phyloP scores from a whole-genome alignment of 2,329 filamentous ascomycete species.

The Sporothrix humicola region DNA sequence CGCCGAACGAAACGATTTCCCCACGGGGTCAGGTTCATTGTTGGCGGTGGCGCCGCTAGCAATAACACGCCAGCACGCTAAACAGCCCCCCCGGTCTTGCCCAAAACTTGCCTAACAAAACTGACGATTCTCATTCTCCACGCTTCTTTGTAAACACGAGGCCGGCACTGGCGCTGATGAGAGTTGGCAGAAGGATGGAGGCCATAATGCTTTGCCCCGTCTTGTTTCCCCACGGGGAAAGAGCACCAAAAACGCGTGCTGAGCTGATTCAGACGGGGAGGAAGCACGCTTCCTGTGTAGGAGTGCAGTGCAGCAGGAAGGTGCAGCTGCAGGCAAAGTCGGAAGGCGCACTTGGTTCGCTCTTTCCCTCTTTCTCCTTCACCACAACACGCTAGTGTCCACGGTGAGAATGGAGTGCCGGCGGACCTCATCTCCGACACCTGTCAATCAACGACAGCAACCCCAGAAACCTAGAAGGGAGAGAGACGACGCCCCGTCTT shows the following conservation, averaged over 20 bases:
- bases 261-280: too few species aligned
- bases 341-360: too few species aligned
- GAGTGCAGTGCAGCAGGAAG: too few species aligned
- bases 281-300: background rate
- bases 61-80: background rate
- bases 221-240: constrained; percentile 10
- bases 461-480: background rate
- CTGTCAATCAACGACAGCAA: constrained; percentile 3
- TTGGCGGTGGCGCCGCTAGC: too few species aligned
- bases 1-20: constrained; percentile 8
- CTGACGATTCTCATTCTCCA: background rate
- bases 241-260: too few species aligned
- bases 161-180: background rate
- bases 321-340: too few species aligned
- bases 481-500: background rate
- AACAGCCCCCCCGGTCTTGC: background rate
- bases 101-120: background rate
- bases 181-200: background rate
- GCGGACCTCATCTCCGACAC: constrained; percentile 26
- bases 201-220: background rate
- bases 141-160: background rate
- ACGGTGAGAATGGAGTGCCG: constrained; percentile 1
- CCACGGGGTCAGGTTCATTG: constrained; percentile 12
- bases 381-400: background rate
- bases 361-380: too few species aligned